Conservation (phyloP, 192 early-diverging fungal species). For the Linnemannia elongata region DNA sequence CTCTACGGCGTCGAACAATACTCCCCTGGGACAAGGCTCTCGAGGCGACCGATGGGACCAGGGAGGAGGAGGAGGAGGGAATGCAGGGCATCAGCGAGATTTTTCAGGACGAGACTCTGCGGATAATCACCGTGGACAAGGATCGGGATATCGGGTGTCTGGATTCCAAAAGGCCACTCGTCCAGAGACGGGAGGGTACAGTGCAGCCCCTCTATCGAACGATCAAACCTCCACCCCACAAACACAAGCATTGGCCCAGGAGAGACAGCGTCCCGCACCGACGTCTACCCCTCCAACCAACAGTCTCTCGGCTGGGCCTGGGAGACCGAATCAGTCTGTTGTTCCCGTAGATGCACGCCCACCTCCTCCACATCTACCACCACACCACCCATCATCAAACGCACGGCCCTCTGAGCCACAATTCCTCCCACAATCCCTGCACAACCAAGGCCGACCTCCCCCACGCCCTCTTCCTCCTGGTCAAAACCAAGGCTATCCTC, state of each 20-base stretch:
- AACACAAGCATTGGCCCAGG: not conserved
- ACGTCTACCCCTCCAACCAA: not conserved
- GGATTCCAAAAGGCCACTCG: conserved; percentile 49
- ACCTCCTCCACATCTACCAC: not conserved
- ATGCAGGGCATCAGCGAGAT: not conserved
- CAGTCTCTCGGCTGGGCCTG: not conserved
- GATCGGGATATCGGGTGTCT: conserved; percentile 39
- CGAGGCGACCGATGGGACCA: conserved; percentile 8
- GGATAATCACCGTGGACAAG: not conserved
- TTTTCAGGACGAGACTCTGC: not conserved
- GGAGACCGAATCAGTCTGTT: not conserved
- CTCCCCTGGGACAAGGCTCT: conserved; percentile 32
- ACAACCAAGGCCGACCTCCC: not conserved
- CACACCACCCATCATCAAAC: not conserved
- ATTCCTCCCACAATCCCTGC: not conserved
- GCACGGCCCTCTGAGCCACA: not conserved
- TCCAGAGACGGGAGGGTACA: conserved; percentile 36
- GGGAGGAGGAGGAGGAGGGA: not conserved
- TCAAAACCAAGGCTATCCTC: not conserved
- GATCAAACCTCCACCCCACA: not conserved
- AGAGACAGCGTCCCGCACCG: not conserved
- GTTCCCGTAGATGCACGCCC: not conserved
- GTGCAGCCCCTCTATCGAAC: not conserved
- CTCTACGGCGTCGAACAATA: conserved; percentile 32
- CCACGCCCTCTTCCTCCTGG: not conserved